A percentile compares a stretch with the other conserved stretches of the same genome.
Evolutionary conservation across 2,329 filamentous ascomycete species (phyloP).

Genomic region (Fusarium citri): DNA sequence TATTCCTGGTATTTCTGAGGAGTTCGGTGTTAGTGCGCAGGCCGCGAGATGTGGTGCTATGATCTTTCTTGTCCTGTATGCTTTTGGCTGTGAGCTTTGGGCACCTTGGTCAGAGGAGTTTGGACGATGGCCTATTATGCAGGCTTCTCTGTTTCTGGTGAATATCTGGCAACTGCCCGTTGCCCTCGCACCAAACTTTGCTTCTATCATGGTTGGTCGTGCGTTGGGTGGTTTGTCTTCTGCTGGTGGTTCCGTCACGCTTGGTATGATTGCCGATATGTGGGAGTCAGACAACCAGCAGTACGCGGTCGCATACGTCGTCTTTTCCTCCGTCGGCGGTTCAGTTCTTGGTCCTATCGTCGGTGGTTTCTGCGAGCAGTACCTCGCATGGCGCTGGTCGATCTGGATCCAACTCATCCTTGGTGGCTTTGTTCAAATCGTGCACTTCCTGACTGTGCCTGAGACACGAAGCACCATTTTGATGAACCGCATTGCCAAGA

Average conservation of each 20-base stretch:
- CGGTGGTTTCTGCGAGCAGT: conserved; percentile 79
- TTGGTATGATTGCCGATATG: conserved; percentile 81
- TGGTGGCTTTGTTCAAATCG: conserved; percentile 73
- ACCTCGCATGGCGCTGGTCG: conserved; percentile 75
- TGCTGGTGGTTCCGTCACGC: conserved; percentile 77
- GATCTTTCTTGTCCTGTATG: conserved; percentile 83
- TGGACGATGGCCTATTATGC: conserved; percentile 80
- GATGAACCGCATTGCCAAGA: conserved; percentile 83
- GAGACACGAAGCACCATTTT: conserved; percentile 82
- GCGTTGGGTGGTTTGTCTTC: conserved; percentile 77
- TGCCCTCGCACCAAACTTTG: conserved; percentile 78
- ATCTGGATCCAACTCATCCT: conserved; percentile 91
- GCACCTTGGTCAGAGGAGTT: conserved; percentile 89
- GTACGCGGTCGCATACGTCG: conserved; percentile 80
- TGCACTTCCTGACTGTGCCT: conserved; percentile 77
- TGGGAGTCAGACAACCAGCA: conserved; percentile 78
- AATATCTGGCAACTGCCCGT: conserved; percentile 82
- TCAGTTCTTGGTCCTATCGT: conserved; percentile 81
- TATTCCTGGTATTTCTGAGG: conserved; percentile 70
- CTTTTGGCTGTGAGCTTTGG: conserved; percentile 89
- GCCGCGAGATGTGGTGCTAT: conserved; percentile 79
- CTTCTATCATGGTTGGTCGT: conserved; percentile 75
- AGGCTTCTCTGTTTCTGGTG: conserved; percentile 78
- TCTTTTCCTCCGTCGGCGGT: conserved; percentile 83
- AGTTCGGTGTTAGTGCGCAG: conserved; percentile 76